Base-by-base conservation (phyloP, 306 rosid species). In the Carpinus fangiana region DNA sequence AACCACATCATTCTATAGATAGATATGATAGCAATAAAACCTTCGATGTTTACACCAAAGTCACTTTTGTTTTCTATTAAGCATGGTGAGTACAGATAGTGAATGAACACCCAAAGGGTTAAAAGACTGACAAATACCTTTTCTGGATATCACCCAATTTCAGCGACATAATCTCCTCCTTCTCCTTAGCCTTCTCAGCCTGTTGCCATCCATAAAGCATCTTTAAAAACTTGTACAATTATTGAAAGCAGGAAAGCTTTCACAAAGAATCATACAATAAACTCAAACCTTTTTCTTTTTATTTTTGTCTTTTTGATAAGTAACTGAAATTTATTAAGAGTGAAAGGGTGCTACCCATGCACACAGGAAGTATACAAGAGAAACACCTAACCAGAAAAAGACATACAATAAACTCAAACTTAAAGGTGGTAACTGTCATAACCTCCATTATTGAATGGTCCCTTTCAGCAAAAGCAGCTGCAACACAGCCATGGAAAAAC, bases 111-210 rank as follows among this genome's bases (percentile, higher is more conserved):
- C 13, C 57, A 74, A 70, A 73, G 76, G 51, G 47, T 28, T 55
- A 18, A 70, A 82, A 70, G 57, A 80, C 76, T 54, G 56, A 67
- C 14, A 72, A 76, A 73, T 84, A 95, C 99, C 98, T 93, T 82
- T 84, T 86, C 70, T 89, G 88, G 75, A 91, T 70, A 56, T 76
- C 89, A 76, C 74, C 69, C 61, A 88, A 80, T 81, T 79, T 90
- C 75, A 86, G 87, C 3, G 85, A 83, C 89, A 89, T 73, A 11
- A 79, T 67, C 78, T 93, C 99, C 89, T 90, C 97, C 48, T 87
- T 91, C 86, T 95, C 99, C 89, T 86, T 95, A 26, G 94, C 98
- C 82, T 88, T 93, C 86, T 93, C 98, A 74, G 99, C 98, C 98
- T 95, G 87, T 78, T 69, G 59, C 68, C 84, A 75, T 68, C 66